These are phyloP conservation scores for Vaccinium corymbosum DNA, from an alignment of 148 eudicot genomes.

Conservation along the genomic window DNA sequence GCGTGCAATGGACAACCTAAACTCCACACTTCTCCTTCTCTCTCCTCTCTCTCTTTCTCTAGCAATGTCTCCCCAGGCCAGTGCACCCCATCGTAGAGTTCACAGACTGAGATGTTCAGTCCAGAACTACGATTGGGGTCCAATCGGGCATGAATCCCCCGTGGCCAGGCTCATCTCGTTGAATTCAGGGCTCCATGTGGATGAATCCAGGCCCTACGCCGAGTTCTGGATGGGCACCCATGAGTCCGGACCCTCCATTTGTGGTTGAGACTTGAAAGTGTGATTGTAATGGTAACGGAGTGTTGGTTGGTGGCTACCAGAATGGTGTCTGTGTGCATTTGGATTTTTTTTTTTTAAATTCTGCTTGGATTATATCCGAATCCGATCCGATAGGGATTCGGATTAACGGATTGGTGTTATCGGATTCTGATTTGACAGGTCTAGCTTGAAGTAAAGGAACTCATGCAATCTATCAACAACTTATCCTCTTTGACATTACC, in stretches of 20 bases:
- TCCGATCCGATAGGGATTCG: no score
- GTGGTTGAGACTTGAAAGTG: slow-evolving; percentile 18
- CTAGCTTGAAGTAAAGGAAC: background rate
- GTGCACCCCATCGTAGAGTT: slow-evolving; percentile 20
- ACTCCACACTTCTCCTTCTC: slow-evolving; percentile 6
- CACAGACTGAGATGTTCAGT: slow-evolving; percentile 65
- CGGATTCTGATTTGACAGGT: no score
- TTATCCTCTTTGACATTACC: background rate
- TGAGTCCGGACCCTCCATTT: slow-evolving; percentile 70
- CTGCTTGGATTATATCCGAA: no score
- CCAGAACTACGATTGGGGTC: slow-evolving; percentile 78
- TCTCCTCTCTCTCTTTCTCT: background rate
- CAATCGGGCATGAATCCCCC: slow-evolving; percentile 45
- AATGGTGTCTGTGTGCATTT: slow-evolving; percentile 29
- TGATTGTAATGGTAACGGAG: background rate
- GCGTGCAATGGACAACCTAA: background rate
- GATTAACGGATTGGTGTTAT: no score
- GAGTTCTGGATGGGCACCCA: slow-evolving; percentile 99
- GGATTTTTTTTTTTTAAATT: no score
- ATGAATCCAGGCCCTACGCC: slow-evolving; percentile 52
- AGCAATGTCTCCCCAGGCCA: slow-evolving; percentile 20
- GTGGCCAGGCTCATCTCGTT: slow-evolving; percentile 51
- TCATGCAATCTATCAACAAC: background rate
- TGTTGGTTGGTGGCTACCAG: slow-evolving; percentile 34
- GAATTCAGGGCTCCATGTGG: slow-evolving; percentile 46